These are phyloP conservation scores for Leccinum pachyderme DNA, from an alignment of 1,284 basidiomycete species.

Conservation along the genomic window DNA sequence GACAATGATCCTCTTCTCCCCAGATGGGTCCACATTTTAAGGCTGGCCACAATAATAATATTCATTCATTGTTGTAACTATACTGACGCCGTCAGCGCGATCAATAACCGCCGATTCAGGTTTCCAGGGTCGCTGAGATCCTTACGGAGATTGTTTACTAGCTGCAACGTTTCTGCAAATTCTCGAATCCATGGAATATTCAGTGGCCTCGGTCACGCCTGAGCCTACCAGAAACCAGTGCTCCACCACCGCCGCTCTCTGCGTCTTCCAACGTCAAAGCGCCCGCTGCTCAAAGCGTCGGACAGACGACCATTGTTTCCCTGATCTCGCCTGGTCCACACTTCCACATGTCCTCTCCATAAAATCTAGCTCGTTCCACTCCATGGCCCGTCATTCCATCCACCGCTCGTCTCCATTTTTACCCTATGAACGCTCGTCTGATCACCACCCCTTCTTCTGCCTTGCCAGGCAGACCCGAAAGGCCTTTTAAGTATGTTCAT, in stretches of 20 bases:
- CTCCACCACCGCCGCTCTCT: neutral
- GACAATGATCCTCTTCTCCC: neutral
- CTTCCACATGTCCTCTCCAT: constrained; percentile 21
- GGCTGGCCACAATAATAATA: neutral
- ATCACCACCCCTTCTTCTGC: constrained; percentile 12
- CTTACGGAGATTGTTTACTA: constrained; percentile 18
- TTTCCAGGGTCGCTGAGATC: neutral
- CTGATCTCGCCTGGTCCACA: constrained; percentile 19
- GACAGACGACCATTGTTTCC: constrained; percentile 16
- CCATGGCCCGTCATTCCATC: neutral
- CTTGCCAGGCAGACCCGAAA: constrained; percentile 11
- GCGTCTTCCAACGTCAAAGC: constrained; percentile 14
- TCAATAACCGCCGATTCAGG: neutral
- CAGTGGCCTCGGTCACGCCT: constrained; percentile 10
- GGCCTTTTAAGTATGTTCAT: constrained; percentile 11
- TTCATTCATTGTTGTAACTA: too few species aligned
- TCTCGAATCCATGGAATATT: constrained; percentile 9
- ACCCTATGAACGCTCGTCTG: constrained; percentile 13
- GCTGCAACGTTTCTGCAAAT: constrained; percentile 7
- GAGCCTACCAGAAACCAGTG: constrained; percentile 19
- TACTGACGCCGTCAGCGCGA: neutral
- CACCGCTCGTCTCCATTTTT: constrained; percentile 5
- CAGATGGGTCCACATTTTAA: neutral
- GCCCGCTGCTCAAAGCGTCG: constrained; percentile 9
- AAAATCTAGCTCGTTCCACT: constrained; percentile 14